Evolutionary conservation across 768 basidiomycete genomes (phyloP).

Genomic region (Cystobasidium ongulense): DNA sequence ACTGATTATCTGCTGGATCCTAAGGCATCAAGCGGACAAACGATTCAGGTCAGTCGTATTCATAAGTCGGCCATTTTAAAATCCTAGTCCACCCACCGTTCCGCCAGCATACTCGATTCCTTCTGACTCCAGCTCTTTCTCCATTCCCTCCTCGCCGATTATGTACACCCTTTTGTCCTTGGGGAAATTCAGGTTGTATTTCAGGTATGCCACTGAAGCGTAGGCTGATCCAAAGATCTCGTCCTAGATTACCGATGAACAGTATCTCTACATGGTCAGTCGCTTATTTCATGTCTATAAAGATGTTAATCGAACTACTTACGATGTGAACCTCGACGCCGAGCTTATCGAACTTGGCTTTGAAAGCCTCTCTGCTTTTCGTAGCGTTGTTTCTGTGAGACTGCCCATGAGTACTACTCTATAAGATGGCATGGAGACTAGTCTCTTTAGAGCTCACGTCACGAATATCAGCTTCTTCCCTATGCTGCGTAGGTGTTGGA

Average conservation of each 20-base stretch:
- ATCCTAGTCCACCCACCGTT: slow-evolving; percentile 52
- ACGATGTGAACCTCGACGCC: slow-evolving; percentile 78
- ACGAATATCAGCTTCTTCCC: slow-evolving; percentile 39
- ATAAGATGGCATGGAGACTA: neutral
- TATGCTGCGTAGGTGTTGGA: slow-evolving; percentile 32
- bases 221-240: slow-evolving; percentile 96
- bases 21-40: slow-evolving; percentile 45
- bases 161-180: slow-evolving; percentile 92
- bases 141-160: slow-evolving; percentile 80
- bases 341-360: slow-evolving; percentile 80
- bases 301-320: slow-evolving; percentile 43
- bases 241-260: slow-evolving; percentile 53
- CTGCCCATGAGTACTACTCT: neutral
- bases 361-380: slow-evolving; percentile 80
- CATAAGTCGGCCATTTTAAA: neutral
- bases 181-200: slow-evolving; percentile 77
- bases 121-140: slow-evolving; percentile 84
- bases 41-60: neutral
- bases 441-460: neutral
- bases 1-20: slow-evolving; percentile 76
- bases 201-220: slow-evolving; percentile 72
- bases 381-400: slow-evolving; percentile 79
- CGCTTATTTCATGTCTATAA: neutral
- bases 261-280: neutral
- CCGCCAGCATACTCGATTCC: slow-evolving; percentile 74